phyloP scores from a whole-genome alignment of 164 flowering plant species.

The Magnolia sinica region DNA sequence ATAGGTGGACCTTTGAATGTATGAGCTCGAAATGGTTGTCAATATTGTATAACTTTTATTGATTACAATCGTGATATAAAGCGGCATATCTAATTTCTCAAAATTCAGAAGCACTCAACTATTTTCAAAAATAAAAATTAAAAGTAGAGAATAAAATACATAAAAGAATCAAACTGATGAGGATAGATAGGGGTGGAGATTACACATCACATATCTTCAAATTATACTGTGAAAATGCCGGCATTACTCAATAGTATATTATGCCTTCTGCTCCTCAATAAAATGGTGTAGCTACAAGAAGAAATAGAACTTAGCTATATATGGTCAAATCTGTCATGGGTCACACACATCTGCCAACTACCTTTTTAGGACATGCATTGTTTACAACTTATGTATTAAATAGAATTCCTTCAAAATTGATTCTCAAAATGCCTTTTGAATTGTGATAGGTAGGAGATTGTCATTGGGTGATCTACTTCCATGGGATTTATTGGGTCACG shows the following conservation, averaged over 20 bases:
- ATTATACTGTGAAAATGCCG: background rate
- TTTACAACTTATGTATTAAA: background rate
- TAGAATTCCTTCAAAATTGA: background rate
- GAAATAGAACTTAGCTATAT: background rate
- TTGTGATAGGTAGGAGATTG: background rate
- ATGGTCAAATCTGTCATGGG: background rate
- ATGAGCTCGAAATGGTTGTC: no score
- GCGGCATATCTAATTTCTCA: no score
- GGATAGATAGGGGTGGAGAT: no score
- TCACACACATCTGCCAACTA: background rate
- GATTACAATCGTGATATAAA: no score
- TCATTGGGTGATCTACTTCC: background rate
- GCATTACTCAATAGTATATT: background rate
- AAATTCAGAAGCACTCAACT: no score
- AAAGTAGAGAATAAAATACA: no score
- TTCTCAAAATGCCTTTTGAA: background rate
- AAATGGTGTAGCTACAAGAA: background rate
- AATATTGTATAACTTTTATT: no score
- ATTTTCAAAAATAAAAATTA: no score
- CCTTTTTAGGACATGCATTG: background rate
- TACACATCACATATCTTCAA: no score
- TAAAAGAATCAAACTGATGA: no score
- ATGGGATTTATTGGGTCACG: background rate
- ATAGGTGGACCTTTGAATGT: background rate
- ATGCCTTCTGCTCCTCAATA: background rate